Percentiles rank a stretch among this genome's conserved stretches.
These are phyloP conservation scores for Scleroderma bovista DNA, from an alignment of 768 basidiomycete species.

Conservation along the genomic window DNA sequence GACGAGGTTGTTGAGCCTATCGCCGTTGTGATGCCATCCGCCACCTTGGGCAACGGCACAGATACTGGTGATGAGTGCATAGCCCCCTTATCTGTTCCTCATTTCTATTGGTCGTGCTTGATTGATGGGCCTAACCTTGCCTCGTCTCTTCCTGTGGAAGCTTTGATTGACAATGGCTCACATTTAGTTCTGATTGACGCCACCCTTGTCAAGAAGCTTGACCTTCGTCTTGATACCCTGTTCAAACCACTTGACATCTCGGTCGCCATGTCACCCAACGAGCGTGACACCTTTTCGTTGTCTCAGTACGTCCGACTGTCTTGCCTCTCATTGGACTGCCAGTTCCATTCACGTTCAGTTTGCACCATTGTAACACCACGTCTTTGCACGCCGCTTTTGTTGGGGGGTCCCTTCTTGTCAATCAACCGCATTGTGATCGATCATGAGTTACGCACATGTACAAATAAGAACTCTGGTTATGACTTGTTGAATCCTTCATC, in stretches of 20 bases:
- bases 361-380: conserved; percentile 18
- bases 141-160: conserved; percentile 2
- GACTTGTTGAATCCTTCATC: not conserved
- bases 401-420: conserved; percentile 31
- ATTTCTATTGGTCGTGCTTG: conserved; percentile 10
- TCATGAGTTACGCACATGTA: conserved; percentile 4
- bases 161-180: conserved; percentile 27
- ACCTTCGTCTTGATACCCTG: not conserved
- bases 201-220: conserved; percentile 11
- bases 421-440: conserved; percentile 32
- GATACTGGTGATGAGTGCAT: conserved; percentile 9
- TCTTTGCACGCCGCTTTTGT: conserved; percentile 24
- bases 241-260: conserved; percentile 1
- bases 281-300: not conserved
- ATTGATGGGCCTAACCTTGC: not conserved
- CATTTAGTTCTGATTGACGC: conserved; percentile 28
- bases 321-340: conserved; percentile 5
- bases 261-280: not conserved
- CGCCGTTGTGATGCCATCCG: not conserved
- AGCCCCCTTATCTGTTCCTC: not conserved
- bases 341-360: conserved; percentile 4
- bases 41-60: conserved; percentile 5
- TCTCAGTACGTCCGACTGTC: conserved; percentile 12
- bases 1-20: not conserved
- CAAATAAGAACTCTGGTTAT: not conserved